Conservation (phyloP, 2,329 filamentous ascomycete species). For the Fusarium luffae region DNA sequence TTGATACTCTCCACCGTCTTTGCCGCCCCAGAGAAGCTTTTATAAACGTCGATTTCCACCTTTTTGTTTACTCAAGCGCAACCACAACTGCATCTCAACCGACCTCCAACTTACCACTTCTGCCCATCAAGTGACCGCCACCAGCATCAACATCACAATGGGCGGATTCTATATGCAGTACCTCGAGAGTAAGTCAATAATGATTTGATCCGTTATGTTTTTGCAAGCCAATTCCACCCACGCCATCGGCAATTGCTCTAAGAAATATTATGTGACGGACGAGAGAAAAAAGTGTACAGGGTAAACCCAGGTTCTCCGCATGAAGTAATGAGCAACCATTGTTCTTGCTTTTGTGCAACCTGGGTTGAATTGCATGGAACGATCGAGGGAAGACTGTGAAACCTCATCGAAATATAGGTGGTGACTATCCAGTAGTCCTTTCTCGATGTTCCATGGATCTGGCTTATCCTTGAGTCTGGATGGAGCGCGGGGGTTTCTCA, state of each 20-base stretch:
- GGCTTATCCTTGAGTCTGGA: background rate
- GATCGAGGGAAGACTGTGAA: conserved; percentile 7
- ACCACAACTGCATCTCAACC: conserved; percentile 18
- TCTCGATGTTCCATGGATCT: background rate
- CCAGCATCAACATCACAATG: conserved; percentile 57
- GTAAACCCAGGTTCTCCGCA: conserved; percentile 27
- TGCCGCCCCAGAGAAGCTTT: conserved; percentile 29
- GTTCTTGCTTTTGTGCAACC: conserved; percentile 11
- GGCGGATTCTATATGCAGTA: conserved; percentile 78
- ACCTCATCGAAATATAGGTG: background rate
- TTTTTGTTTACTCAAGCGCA: conserved; percentile 33
- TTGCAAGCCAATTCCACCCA: conserved; percentile 33
- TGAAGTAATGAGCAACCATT: conserved; percentile 18
- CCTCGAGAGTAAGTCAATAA: conserved; percentile 73
- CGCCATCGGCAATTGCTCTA: conserved; percentile 34
- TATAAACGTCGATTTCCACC: conserved; percentile 38
- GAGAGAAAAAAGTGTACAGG: conserved; percentile 8
- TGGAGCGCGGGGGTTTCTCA: background rate
- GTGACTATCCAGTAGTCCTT: background rate
- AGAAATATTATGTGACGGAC: conserved; percentile 3
- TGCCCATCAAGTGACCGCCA: conserved; percentile 41
- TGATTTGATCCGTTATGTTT: conserved; percentile 17
- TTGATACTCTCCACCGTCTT: conserved; percentile 16
- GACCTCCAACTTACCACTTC: conserved; percentile 7
- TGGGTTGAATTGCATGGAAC: background rate